Base-by-base conservation (phyloP, 148 eudicot genomes). In the Pouteria glomerata region DNA sequence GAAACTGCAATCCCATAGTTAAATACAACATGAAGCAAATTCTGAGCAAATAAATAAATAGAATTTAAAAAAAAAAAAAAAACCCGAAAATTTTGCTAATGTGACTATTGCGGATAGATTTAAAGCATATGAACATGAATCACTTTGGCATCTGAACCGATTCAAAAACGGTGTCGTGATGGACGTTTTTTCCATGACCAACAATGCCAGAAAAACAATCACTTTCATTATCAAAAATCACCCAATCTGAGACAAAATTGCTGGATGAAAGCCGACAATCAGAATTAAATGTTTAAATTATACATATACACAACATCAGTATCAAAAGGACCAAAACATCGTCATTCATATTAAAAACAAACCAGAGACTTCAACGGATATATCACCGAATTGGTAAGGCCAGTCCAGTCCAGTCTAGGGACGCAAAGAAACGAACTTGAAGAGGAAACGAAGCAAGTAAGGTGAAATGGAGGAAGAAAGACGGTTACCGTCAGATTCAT, bases 1-100 rank as follows among this genome's bases (percentile, higher is more conserved):
- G 91, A 75, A 74, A 81, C 87, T 82, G 83, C 76, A 58, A 68
- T 64, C 44, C 66, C 45, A 37, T 8, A 23, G 53, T 39, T 51
- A 70, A 42, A 30, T 26, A 57, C 56, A 56, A 12, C n/a, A 66
- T 30, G 11, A 47, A 48, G 8, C 19, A 48, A 29, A 29, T 39
- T 45, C 12, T 66, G 21, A 66, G 27, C 35, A 30, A 31, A 14
- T 19, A 29, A 35, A 47, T 8, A 2, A 3, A 16, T 15, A 11
- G 8, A 39, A n/a, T 19, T 3, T 15, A 69, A 0, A 7, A 35
- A 16, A 24, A 52, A 8, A 18, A 3, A 34, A 33, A n/a, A 18
- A 21, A 6, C 31, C 18, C 3, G 37, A 29, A 42, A 65, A 26
- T 24, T 41, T 39, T 8, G n/a, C 10, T 2, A 39, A 41, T 39